Evolutionary conservation across 176 grass and related monocot species (phyloP).

Genomic region (Aegilops longissima): DNA sequence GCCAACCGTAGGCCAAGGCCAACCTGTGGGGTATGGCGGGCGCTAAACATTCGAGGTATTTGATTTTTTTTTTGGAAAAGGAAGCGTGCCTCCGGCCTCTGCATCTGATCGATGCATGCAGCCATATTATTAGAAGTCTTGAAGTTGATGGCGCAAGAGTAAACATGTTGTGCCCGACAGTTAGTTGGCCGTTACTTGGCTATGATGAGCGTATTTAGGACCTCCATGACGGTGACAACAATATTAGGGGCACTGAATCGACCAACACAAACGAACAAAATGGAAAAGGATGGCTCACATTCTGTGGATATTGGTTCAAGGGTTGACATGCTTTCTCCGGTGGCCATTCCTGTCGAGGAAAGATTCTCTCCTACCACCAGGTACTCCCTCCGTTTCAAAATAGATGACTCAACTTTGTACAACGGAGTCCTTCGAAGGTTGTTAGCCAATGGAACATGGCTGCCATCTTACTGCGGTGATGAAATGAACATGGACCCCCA

Average conservation of each 20-base stretch:
- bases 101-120: too few relatives aligned
- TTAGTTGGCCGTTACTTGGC: too few relatives aligned
- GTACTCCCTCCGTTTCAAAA: too few relatives aligned
- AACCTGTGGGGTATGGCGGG: too few relatives aligned
- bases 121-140: too few relatives aligned
- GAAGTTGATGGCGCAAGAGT: too few relatives aligned
- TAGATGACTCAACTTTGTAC: too few relatives aligned
- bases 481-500: not conserved
- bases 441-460: not conserved
- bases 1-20: too few relatives aligned
- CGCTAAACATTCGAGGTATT: too few relatives aligned
- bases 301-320: constrained; percentile 34
- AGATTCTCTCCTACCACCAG: constrained; percentile 20
- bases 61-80: too few relatives aligned
- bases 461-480: not conserved
- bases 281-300: constrained; percentile 30
- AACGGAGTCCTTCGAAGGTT: not conserved
- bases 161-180: too few relatives aligned
- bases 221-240: not conserved
- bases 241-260: not conserved
- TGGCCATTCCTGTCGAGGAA: constrained; percentile 21
- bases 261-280: not conserved
- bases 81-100: too few relatives aligned
- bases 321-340: constrained; percentile 30
- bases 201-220: not conserved